A percentile compares a stretch with the other conserved stretches of the same genome.
These are phyloP conservation scores for Phytophthora sansomeana DNA, from an alignment of 352 stramenopile species.

Conservation along the genomic window DNA sequence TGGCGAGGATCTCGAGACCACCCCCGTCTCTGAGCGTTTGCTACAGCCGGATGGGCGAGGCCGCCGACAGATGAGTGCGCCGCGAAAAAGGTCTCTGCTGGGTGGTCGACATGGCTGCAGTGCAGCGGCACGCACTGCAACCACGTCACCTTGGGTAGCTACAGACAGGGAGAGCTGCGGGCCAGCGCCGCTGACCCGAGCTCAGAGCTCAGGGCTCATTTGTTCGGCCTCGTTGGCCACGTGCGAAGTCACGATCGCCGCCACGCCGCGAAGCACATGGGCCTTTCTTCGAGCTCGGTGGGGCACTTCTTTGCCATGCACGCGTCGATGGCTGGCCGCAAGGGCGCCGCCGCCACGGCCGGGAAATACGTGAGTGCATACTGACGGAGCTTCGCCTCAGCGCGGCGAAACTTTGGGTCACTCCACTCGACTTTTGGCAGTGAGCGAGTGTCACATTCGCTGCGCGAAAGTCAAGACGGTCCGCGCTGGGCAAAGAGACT, in stretches of 20 bases:
- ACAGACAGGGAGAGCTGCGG: neutral
- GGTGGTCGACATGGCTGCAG: neutral
- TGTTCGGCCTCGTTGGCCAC: neutral
- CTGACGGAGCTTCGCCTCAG: neutral
- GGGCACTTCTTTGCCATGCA: neutral
- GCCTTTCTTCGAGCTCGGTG: neutral
- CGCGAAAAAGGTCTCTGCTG: neutral
- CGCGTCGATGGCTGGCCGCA: neutral
- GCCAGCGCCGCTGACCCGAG: neutral
- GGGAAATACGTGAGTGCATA: neutral
- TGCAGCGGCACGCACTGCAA: neutral
- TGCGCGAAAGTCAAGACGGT: slow-evolving; percentile 1
- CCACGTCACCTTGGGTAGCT: neutral
- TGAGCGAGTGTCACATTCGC: neutral
- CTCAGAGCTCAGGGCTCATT: neutral
- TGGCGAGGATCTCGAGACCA: neutral
- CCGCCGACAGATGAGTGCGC: neutral
- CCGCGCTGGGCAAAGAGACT: neutral
- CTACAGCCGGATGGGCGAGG: neutral
- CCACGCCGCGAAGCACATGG: neutral
- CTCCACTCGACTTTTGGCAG: too few species aligned
- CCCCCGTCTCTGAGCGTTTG: neutral
- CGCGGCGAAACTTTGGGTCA: neutral
- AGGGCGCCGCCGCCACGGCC: neutral
- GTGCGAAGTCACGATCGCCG: neutral